Base-by-base conservation (phyloP, 495 filamentous ascomycete species). In the Hypoxylon cercidicola region DNA sequence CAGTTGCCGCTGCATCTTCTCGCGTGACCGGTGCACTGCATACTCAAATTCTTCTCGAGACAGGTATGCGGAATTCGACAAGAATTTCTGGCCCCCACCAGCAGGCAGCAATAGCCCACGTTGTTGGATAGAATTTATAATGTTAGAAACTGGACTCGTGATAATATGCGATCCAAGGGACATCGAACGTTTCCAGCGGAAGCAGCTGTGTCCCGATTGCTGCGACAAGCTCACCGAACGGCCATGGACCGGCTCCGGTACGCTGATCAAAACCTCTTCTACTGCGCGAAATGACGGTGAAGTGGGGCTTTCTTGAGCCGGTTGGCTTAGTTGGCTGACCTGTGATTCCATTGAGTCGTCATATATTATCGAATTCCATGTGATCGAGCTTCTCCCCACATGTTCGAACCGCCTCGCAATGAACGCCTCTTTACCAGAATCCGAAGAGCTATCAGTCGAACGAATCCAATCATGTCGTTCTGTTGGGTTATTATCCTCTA, bases 1-100 rank as follows among this genome's bases (percentile, higher is more conserved):
- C 10, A 92, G 78, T 64, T 92, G 90, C 4, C 86, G 83, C 32
- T 81, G 82, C 60, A 90, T 88, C 46, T 80, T 81, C 37, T 81
- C 77, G 40, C 87, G 79, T 19, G 77, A 80, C 6, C 70, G 72
- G 0, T 70, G 60, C 47, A 80, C 69, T 25, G 71, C 64, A 3
- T 64, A 62, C 16, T 72, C 71, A 21, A 57, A 67, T n/a, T 60
- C 63, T 8, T 45, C 60, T 2, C 53, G 55, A 0, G 62, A 21
- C 11, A 71, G 44, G 60, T 52, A 48, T 28, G 74, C 19, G 46
- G 77, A 52, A 35, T 62, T 40, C 43, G 44, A 50, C 0, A 35
- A 44, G 0, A 63, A 66, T 35, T 52, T 49, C 15, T 61, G 37
- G 7, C 52, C 56, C 7, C 35, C 46, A 10, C 6, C 19, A 1